These are phyloP conservation scores for Dendrobium catenatum DNA, from an alignment of 106 monocot species.

Conservation along the genomic window DNA sequence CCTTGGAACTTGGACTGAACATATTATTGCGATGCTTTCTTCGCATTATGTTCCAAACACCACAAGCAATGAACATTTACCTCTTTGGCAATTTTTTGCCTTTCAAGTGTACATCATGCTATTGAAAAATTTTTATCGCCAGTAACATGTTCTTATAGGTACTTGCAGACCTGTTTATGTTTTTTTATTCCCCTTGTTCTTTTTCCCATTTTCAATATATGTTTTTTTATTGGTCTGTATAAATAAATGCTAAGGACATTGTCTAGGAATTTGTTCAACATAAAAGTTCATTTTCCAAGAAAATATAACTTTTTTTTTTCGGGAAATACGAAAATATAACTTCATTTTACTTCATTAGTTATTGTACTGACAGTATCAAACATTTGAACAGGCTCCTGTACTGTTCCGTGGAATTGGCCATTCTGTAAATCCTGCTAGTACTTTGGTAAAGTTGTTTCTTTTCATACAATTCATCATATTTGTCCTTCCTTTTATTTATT, in stretches of 20 bases:
- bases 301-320: no score
- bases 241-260: background rate
- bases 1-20: background rate
- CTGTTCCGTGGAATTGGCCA: constrained; percentile 95
- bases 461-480: background rate
- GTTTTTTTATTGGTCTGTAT: background rate
- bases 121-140: background rate
- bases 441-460: constrained; percentile 37
- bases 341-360: background rate
- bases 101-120: background rate
- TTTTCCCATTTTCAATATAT: background rate
- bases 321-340: background rate
- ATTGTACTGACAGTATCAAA: background rate
- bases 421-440: constrained; percentile 81
- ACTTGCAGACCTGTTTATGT: background rate
- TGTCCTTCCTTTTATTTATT: constrained; percentile 6
- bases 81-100: background rate
- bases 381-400: constrained; percentile 66
- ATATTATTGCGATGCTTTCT: background rate
- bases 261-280: background rate
- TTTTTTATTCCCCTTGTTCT: background rate
- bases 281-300: background rate
- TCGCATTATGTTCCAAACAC: background rate
- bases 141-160: background rate
- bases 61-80: no score